Base-by-base conservation (phyloP, 305 asterid genomes). In the Fraxinus dipetala region DNA sequence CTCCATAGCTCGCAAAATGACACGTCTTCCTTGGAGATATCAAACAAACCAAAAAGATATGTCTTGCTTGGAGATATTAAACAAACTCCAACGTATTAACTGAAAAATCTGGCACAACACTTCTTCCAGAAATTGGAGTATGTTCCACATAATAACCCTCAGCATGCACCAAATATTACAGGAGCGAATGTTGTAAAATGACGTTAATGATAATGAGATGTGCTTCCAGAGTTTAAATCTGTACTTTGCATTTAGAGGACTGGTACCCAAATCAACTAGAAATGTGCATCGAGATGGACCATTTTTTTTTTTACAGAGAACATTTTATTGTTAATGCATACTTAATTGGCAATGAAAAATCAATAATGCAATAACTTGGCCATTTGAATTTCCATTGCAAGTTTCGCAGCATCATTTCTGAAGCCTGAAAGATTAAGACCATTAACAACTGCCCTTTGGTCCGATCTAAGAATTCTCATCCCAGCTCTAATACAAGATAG, bases 401-500 rank as follows among this genome's bases (percentile, higher is more conserved):
- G 86, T 78, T 38, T 87, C 84, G 79, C 78, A 61, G 88, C 91
- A 80, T 89, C 92, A 51, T 35, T 76, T 65, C 43, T 54, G 78
- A 84, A 86, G 65, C 91, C 88, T 38, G 86, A 81, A 80, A 78
- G 72, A 18, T 78, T 84, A 78, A 94, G 93, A 69, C 97, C 97
- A 56, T 40, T 67, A 83, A 89, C 38, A 84, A 95, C 92, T 77
- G 86, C 92, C 81, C 85, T 87, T 76, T 85, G 82, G 77, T 94
- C 96, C 13, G 98, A 80, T 86, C 81, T 87, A n/a, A 89, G 90
- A 81, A 87, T 80, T 84, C 79, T 88, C 84, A 88, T 20, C 79
- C 99, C 98, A 81, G 81, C 85, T 85, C 79, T 87, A 83, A 90
- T 79, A 86, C 94, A 90, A 36, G 93, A 88, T 78, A 90, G 86